Percentiles rank a stretch among this genome's conserved stretches.
Evolutionary conservation across 2,329 filamentous ascomycete species (phyloP).

Genomic region (Fusarium euwallaceae): DNA sequence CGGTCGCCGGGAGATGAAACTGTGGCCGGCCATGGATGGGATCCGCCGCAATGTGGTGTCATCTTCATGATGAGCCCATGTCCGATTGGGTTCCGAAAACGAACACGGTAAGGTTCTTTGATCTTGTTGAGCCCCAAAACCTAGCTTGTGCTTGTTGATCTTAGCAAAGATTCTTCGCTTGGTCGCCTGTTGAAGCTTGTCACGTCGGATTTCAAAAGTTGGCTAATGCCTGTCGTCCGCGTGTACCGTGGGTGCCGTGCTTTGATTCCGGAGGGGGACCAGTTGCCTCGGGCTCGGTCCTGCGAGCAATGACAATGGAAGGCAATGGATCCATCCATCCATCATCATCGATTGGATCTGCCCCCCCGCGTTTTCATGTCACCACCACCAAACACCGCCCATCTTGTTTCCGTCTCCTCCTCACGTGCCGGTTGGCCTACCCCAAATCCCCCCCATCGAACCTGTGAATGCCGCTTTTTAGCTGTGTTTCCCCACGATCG

Average conservation of each 20-base stretch:
- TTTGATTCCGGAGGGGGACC: slow-evolving; percentile 13
- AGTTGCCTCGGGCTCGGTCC: slow-evolving; percentile 27
- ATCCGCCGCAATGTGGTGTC: slow-evolving; percentile 24
- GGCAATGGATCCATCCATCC: slow-evolving; percentile 5
- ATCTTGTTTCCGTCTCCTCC: slow-evolving; percentile 15
- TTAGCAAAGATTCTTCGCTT: background rate
- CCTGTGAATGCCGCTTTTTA: background rate
- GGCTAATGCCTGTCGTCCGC: background rate
- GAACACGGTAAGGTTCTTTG: slow-evolving; percentile 36
- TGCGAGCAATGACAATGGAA: slow-evolving; percentile 21
- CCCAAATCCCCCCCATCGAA: slow-evolving; percentile 11
- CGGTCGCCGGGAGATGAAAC: slow-evolving; percentile 13
- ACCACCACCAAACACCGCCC: background rate
- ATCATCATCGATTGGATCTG: background rate
- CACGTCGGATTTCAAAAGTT: background rate
- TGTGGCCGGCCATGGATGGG: slow-evolving; percentile 8
- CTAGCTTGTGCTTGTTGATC: background rate
- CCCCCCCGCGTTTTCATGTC: slow-evolving; percentile 24
- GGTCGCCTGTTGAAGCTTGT: background rate
- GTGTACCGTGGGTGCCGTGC: slow-evolving; percentile 24
- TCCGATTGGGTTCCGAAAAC: slow-evolving; percentile 43
- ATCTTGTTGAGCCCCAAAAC: background rate
- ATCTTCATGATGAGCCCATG: slow-evolving; percentile 25
- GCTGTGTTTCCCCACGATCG: background rate
- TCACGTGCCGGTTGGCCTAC: slow-evolving; percentile 10